phyloP scores from a whole-genome alignment of 2,329 filamentous ascomycete species.

The Capronia americana region DNA sequence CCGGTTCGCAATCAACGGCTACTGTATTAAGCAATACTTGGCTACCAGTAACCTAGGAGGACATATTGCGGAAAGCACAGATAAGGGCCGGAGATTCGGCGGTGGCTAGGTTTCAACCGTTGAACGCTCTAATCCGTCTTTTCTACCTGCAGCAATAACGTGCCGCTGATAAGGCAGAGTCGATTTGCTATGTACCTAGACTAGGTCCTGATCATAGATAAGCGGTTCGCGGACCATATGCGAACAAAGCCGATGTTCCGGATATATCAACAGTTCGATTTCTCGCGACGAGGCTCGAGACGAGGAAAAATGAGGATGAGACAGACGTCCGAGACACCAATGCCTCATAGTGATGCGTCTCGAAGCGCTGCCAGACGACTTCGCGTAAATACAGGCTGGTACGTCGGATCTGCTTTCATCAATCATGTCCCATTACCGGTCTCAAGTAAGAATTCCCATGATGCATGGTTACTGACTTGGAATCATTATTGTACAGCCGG shows the following conservation, averaged over 20 bases:
- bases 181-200: not conserved
- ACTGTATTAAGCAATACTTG: not conserved
- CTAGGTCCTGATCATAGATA: not conserved
- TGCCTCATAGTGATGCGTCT: not conserved
- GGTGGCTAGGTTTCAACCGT: too few relatives aligned
- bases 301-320: not conserved
- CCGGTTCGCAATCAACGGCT: not conserved
- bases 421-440: not conserved
- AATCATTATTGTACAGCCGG: not conserved
- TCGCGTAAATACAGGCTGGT: not conserved
- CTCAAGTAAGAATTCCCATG: not conserved
- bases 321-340: not conserved
- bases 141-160: not conserved
- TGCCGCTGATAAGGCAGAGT: not conserved
- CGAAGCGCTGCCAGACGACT: not conserved
- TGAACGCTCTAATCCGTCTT: not conserved
- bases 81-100: not conserved
- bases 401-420: not conserved
- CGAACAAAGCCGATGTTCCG: not conserved
- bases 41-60: not conserved
- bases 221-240: not conserved
- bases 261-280: not conserved
- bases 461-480: not conserved
- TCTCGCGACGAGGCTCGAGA: not conserved
- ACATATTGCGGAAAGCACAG: not conserved